These are phyloP conservation scores for Thalassiosira ordinaria DNA, from an alignment of 352 stramenopile species.

Conservation along the genomic window DNA sequence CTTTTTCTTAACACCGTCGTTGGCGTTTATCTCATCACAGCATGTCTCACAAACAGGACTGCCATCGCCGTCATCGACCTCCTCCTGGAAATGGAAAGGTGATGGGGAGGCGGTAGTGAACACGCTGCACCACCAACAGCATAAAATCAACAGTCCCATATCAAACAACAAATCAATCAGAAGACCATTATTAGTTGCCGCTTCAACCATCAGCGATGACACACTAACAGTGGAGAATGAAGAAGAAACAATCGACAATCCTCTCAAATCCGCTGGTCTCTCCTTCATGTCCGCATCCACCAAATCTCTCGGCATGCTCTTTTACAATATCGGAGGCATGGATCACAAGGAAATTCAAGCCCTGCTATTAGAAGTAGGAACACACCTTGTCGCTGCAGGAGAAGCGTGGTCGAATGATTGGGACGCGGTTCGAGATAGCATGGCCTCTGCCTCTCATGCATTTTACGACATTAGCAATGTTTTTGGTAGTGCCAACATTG, in stretches of 20 bases:
- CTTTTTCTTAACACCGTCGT: too few species aligned
- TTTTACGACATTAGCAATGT: slow-evolving; percentile 57
- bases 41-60: too few species aligned
- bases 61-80: too few species aligned
- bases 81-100: too few species aligned
- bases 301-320: slow-evolving; percentile 54
- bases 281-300: slow-evolving; percentile 55
- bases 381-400: slow-evolving; percentile 31
- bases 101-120: too few species aligned
- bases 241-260: slow-evolving; percentile 22
- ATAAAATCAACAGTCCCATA: too few species aligned
- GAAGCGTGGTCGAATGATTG: slow-evolving; percentile 36
- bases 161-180: too few species aligned
- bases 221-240: not conserved
- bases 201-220: not conserved
- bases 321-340: slow-evolving; percentile 59
- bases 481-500: slow-evolving; percentile 58
- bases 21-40: too few species aligned
- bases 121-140: too few species aligned
- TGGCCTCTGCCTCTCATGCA: slow-evolving; percentile 27
- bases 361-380: slow-evolving; percentile 27
- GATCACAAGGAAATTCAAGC: slow-evolving; percentile 63
- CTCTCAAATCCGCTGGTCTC: slow-evolving; percentile 46
- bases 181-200: not conserved
- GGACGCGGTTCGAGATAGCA: slow-evolving; percentile 32